Evolutionary conservation across 768 basidiomycete species (phyloP).

Genomic region (Stropharia rugosoannulata): DNA sequence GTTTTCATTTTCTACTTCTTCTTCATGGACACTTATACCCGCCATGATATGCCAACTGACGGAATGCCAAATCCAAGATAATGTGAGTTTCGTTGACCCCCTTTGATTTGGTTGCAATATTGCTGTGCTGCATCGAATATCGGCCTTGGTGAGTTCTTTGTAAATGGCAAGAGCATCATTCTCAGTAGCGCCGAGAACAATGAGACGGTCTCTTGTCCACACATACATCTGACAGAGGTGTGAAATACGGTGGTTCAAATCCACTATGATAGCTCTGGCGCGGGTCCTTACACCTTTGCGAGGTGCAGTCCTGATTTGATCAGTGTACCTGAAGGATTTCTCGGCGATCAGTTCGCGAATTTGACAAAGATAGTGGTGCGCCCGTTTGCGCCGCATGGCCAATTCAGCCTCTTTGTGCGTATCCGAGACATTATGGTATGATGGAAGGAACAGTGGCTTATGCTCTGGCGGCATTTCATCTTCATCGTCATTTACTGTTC

Average conservation of each 20-base stretch:
- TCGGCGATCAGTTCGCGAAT: conserved; percentile 6
- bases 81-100: conserved; percentile 1
- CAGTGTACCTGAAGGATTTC: conserved; percentile 6
- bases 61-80: conserved; percentile 16
- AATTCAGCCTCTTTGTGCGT: neutral
- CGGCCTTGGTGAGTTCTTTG: neutral
- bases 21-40: neutral
- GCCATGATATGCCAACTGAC: neutral
- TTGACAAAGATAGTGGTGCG: neutral
- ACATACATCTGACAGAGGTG: conserved; percentile 3
- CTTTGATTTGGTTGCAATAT: conserved; percentile 10
- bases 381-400: neutral
- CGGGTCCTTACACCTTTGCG: neutral
- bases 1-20: neutral
- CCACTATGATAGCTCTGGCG: neutral
- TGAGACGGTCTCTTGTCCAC: neutral
- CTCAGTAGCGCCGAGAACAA: neutral
- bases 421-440: neutral
- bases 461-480: neutral
- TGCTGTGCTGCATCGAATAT: conserved; percentile 14
- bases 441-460: neutral
- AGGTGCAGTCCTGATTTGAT: neutral
- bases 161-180: neutral
- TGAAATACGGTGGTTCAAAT: conserved; percentile 1
- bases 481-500: neutral